phyloP scores from a whole-genome alignment of 169 alveolate species.

The Eimeria brunetti region DNA sequence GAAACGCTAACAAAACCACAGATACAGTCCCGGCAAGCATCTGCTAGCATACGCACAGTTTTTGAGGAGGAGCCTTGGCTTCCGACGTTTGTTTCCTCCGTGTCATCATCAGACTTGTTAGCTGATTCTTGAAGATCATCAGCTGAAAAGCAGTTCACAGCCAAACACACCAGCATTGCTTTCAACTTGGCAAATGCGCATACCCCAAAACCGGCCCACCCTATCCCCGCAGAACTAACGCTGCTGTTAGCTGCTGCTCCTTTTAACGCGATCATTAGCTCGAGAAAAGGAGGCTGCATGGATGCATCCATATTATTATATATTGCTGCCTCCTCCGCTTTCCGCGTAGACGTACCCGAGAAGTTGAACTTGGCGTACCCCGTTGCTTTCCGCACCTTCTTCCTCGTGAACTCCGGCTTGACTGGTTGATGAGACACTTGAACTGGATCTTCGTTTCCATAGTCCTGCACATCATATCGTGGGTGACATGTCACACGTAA shows the following conservation, averaged over 20 bases:
- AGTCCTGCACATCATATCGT: conserved; percentile 24
- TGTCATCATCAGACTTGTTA: conserved; percentile 58
- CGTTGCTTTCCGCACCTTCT: conserved; percentile 79
- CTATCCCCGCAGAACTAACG: background rate
- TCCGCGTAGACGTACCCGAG: conserved; percentile 21
- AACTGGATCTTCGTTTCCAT: conserved; percentile 33
- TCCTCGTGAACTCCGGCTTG: conserved; percentile 75
- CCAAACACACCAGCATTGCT: background rate
- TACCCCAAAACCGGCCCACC: background rate
- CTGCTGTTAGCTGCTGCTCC: background rate
- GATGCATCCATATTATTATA: background rate
- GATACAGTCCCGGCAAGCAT: background rate
- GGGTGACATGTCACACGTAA: background rate
- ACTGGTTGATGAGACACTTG: conserved; percentile 70
- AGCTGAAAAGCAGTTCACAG: background rate
- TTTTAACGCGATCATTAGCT: background rate
- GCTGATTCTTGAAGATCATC: conserved; percentile 45
- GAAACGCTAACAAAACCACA: background rate
- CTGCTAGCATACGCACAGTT: conserved; percentile 22
- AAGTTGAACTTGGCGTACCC: conserved; percentile 76
- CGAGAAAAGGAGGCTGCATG: background rate
- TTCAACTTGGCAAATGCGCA: background rate
- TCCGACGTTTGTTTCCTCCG: conserved; percentile 47
- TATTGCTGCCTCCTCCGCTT: background rate
- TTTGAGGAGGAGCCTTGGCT: conserved; percentile 51